Evolutionary conservation across 495 filamentous ascomycete genomes (phyloP), one percentile per base, ranked within the genome.

Genomic region (Astrothelium macrocarpum): DNA sequence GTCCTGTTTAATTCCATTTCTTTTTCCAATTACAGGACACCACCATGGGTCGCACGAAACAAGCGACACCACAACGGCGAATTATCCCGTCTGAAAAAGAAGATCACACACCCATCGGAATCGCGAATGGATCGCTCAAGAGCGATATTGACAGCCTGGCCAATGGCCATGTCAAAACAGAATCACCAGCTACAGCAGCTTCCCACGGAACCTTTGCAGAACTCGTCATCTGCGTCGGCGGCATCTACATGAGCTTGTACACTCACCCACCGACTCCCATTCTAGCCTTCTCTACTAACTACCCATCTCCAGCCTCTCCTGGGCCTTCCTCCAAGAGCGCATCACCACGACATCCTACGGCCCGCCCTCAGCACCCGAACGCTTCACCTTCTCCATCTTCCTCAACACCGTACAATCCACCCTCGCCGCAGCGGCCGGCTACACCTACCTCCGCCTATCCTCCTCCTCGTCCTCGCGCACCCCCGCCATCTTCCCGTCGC

Each of bases 221-320:
- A 71, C 84, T 98, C 59, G 74, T 90, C 53, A 83, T 95, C 63
- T 95, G 91, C 70, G 89, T 96, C 26, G 87, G 86, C 25, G 94
- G 94, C 59, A 98, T 98, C 66, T 98, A 97, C 72, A 89, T 85
- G 39, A 93, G 90, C 46, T 98, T 98, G 94, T 97, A 84, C 53
- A 56, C 23, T 58, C 28, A 32, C 32, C 46, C n/a, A 31, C 42
- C 34, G 53, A 36, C 34, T 10, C 42, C 5, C 12, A 39, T n/a
- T 45, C 42, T 18, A n/a, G n/a, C n/a, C n/a, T n/a, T n/a, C n/a
- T 32, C 23, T 43, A 23, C 34, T 72, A n/a, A 42, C 20, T 23
- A 20, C 34, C 49, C 29, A 49, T n/a, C n/a, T n/a, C n/a, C 62
- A 97, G 94, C 75, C 80, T 98, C 1, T 89, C 91, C 56, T 98